Evolutionary conservation across 805 yeast species (phyloP).

Genomic region (Komagataella pseudopastoris): DNA sequence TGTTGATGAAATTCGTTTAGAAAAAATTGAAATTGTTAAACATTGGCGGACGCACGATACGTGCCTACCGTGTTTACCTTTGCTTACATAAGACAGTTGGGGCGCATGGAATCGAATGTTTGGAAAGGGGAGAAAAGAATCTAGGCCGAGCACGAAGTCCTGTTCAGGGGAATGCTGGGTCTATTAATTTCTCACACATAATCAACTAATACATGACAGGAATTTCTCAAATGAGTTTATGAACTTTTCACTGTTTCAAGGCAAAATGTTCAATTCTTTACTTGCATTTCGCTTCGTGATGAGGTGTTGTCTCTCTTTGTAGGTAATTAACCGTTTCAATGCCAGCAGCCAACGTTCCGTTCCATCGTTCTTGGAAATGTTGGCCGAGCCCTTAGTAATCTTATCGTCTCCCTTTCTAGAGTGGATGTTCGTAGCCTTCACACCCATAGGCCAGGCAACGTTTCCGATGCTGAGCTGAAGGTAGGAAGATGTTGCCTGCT

Average conservation of each 20-base stretch:
- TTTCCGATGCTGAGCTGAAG: conserved; percentile 72
- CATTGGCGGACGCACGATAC: not conserved
- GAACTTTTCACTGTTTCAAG: not conserved
- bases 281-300: not conserved
- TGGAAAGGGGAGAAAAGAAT: not conserved
- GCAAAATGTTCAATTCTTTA: not conserved
- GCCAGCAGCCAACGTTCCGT: conserved; percentile 70
- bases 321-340: conserved; percentile 60
- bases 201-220: not conserved
- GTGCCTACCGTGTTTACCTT: not conserved
- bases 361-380: conserved; percentile 66
- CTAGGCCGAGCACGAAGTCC: not conserved
- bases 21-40: not conserved
- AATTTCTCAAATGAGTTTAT: not conserved
- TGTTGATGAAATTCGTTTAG: not conserved
- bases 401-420: conserved; percentile 51
- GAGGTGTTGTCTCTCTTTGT: conserved; percentile 17
- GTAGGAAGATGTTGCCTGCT: conserved; percentile 52
- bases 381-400: conserved; percentile 37
- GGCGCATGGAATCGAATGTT: not conserved
- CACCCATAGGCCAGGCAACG: conserved; percentile 90
- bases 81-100: not conserved
- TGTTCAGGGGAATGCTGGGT: not conserved
- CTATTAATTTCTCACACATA: not conserved
- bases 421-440: conserved; percentile 68